Evolutionary conservation across 768 basidiomycete species (phyloP), one percentile per base, ranked within the genome.

Genomic region (Artomyces pyxidatus): DNA sequence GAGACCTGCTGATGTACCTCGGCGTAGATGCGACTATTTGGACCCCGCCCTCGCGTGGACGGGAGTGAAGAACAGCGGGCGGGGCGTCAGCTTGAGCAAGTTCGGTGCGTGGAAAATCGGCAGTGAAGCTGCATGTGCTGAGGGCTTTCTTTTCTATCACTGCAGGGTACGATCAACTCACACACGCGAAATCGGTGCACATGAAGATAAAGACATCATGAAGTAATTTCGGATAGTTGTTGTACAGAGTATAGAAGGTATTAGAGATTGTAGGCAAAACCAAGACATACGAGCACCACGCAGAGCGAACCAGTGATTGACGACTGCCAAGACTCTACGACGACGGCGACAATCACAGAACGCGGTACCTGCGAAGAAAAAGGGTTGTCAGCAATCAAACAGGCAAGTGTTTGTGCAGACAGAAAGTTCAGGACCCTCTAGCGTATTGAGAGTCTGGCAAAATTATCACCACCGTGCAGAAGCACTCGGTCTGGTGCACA

Each of bases 11-110:
- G 47, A 58, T 29, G 16, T 14, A 48, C 21, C 17, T 54, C 17
- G 41, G 26, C 22, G 2, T 53, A 86, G 86, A 37, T 89, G 88
- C 58, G 95, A 99, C 65, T 84, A 73, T 60, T 74, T 96, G 21
- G 96, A 99, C 60, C 95, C 96, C 2, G 91, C 93, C 4, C 70
- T 98, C 1, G 77, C 88, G 0, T 99, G 96, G 96, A 88, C 85
- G 3, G 96, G 95, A 2, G 85, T 90, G 41, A 98, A 97, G 72
- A 71, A 96, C 59, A 92, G 87, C 47, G 96, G 96, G 22, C 72
- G 93, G 25, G 96, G 95, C 1, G 71, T 97, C 51, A 93, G 89
- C 59, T 68, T 98, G 57, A 91, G 88, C 63, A 83, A 85, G 61
- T 92, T 88, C 55, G 94, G 93, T 90, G 49, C 48, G 79, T 68